These are phyloP conservation scores for Stephanodiscus triporus DNA, from an alignment of 108 stramenopile genomes.

Conservation along the genomic window DNA sequence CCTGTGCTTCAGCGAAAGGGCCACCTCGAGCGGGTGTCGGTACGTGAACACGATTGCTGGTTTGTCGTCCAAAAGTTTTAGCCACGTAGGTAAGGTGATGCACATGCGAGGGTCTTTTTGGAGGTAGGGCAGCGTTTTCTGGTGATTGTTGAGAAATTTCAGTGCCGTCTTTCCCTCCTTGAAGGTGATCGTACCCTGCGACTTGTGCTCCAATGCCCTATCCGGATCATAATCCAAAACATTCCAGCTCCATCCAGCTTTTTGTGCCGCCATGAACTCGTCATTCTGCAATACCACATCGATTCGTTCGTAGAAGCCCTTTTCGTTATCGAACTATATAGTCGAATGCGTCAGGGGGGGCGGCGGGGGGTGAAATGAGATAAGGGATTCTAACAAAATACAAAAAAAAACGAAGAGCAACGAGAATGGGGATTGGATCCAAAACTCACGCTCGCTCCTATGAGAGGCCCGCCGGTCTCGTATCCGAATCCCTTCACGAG, in stretches of 20 bases:
- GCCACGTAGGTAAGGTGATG: conserved; percentile 87
- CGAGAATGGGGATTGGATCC: neutral
- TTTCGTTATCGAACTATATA: conserved; percentile 80
- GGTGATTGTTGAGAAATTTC: conserved; percentile 67
- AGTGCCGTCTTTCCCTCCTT: conserved; percentile 61
- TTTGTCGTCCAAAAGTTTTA: conserved; percentile 70
- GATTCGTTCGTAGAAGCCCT: conserved; percentile 89
- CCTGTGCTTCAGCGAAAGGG: conserved; percentile 82
- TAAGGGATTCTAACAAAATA: neutral
- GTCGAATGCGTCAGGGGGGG: conserved; percentile 23
- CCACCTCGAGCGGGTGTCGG: conserved; percentile 92
- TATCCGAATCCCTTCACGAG: conserved; percentile 73
- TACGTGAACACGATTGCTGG: conserved; percentile 92
- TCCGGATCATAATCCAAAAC: conserved; percentile 71
- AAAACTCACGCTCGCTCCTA: conserved; percentile 35
- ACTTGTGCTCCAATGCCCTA: conserved; percentile 59
- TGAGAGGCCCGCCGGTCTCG: conserved; percentile 71
- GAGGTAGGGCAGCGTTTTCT: conserved; percentile 71
- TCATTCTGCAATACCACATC: conserved; percentile 90
- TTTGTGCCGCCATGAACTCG: conserved; percentile 78
- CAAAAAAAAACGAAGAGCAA: neutral
- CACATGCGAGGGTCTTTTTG: conserved; percentile 95
- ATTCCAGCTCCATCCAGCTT: conserved; percentile 70
- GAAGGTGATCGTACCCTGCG: conserved; percentile 60
- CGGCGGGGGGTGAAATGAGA: conserved; percentile 4